phyloP scores from a whole-genome alignment of 768 basidiomycete species.

The Hygrophorus pudorinus region DNA sequence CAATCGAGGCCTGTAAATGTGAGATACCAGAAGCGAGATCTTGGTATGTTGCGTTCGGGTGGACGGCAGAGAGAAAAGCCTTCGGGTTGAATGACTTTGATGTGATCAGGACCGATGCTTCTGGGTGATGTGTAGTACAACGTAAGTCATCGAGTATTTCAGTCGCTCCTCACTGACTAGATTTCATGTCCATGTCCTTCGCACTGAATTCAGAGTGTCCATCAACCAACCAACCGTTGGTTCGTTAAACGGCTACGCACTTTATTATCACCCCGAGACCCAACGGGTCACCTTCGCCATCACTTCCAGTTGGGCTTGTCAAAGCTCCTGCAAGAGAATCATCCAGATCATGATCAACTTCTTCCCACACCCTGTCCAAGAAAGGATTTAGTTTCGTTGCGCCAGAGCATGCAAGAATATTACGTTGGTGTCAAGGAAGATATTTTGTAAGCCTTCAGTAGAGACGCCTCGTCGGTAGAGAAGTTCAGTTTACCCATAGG shows the following conservation, averaged over 20 bases:
- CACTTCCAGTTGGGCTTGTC: constrained; percentile 36
- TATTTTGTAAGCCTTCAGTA: constrained; percentile 85
- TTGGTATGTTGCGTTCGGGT: constrained; percentile 92
- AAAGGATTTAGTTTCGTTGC: constrained; percentile 1
- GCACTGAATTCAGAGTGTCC: constrained; percentile 28
- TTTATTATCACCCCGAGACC: constrained; percentile 60
- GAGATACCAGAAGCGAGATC: constrained; percentile 75
- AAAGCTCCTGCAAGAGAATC: constrained; percentile 65
- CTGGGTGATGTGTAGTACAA: neutral
- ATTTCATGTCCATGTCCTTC: constrained; percentile 64
- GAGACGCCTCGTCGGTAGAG: constrained; percentile 66
- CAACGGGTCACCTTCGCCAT: constrained; percentile 65
- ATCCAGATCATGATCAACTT: constrained; percentile 76
- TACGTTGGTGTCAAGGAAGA: constrained; percentile 71
- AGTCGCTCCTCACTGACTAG: constrained; percentile 40
- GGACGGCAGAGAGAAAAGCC: constrained; percentile 79
- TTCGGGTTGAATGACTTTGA: constrained; percentile 97
- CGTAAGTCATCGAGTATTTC: neutral
- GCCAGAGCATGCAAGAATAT: constrained; percentile 8
- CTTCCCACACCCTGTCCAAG: constrained; percentile 71
- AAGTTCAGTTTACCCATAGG: constrained; percentile 42
- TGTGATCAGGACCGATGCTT: constrained; percentile 72
- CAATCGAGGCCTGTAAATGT: constrained; percentile 69
- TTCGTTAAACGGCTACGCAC: constrained; percentile 28
- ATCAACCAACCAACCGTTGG: neutral